Evolutionary conservation across 495 filamentous ascomycete species (phyloP), one percentile per base, ranked within the genome.

Genomic region (Aspergillus avenaceus): DNA sequence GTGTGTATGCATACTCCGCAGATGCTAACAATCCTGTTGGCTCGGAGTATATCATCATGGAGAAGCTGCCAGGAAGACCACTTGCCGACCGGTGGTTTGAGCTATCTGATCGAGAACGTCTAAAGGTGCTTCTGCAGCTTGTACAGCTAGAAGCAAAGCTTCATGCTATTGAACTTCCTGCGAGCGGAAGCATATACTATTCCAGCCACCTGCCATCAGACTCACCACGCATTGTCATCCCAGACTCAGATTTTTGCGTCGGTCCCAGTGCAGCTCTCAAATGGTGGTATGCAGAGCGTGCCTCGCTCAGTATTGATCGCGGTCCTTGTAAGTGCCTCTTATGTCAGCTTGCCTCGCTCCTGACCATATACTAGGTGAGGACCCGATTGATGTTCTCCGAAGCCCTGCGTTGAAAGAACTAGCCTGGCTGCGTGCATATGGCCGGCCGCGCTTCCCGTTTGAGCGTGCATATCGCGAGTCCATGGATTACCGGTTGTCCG

Each of bases 41-140:
- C 24, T 53, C 64, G 8, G 64, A 61, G 45, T 67, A 64, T 47
- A 64, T 66, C 31, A 57, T 65, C 48, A 65, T 63, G 62, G 62
- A 65, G 37, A 56, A 55, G 31, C 45, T 58, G 41, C 31, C 34
- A 41, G 63, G 63, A 12, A 45, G 38, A 19, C 42, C 47, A 37
- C 54, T 63, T 23, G 54, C 26, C n/a, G 38, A 52, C 13, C 26
- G 24, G 8, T 65, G 62, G 60, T 38, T 37, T n/a, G 47, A 47
- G 7, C 40, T 64, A 42, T 41, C 40, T 41, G 25, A 53, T 44
- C 18, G 32, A 25, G 41, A 61, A 22, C 47, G 45, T 27, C 28
- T 50, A 21, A 48, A 57, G 25, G 36, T 65, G 16, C 46, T 63
- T 36, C 34, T 63, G 31, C 31, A 57, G 21, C 41, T 66, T 32